Evolutionary conservation across 768 basidiomycete species (phyloP).

Genomic region (Termitomyces titanicus): DNA sequence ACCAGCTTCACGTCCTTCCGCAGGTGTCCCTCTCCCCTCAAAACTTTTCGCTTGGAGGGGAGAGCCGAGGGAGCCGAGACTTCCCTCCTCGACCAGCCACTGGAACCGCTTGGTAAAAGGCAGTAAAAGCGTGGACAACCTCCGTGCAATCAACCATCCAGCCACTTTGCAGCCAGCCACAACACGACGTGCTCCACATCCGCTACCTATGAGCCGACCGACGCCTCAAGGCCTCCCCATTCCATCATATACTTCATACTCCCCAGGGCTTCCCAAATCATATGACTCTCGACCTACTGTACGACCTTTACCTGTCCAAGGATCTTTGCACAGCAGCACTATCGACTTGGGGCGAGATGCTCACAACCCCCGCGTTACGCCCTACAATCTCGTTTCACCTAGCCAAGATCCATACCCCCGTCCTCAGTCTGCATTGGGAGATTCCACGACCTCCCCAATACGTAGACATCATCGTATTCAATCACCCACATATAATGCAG

Average conservation of each 20-base stretch:
- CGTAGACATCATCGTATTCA: slow-evolving; percentile 29
- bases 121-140: slow-evolving; percentile 60
- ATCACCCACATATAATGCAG: slow-evolving; percentile 33
- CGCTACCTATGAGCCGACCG: slow-evolving; percentile 31
- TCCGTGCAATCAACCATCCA: slow-evolving; percentile 34
- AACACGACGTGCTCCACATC: slow-evolving; percentile 26
- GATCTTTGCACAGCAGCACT: slow-evolving; percentile 28
- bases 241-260: slow-evolving; percentile 19
- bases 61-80: slow-evolving; percentile 34
- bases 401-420: slow-evolving; percentile 57
- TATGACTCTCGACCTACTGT: slow-evolving; percentile 34
- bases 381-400: slow-evolving; percentile 34
- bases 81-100: slow-evolving; percentile 27
- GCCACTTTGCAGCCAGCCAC: slow-evolving; percentile 30
- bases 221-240: slow-evolving; percentile 16
- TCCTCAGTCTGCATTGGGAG: slow-evolving; percentile 61
- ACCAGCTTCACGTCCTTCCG: slow-evolving; percentile 25
- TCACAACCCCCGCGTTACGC: slow-evolving; percentile 23
- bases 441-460: slow-evolving; percentile 38
- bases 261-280: slow-evolving; percentile 37
- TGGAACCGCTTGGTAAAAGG: slow-evolving; percentile 30
- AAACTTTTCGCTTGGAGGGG: slow-evolving; percentile 53
- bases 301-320: slow-evolving; percentile 41
- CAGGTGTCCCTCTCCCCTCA: slow-evolving; percentile 42
- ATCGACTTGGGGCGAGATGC: slow-evolving; percentile 27